A percentile compares a stretch with the other conserved stretches of the same genome.
Conservation (phyloP, 352 stramenopile species). For the Pythium vanterpoolii region DNA sequence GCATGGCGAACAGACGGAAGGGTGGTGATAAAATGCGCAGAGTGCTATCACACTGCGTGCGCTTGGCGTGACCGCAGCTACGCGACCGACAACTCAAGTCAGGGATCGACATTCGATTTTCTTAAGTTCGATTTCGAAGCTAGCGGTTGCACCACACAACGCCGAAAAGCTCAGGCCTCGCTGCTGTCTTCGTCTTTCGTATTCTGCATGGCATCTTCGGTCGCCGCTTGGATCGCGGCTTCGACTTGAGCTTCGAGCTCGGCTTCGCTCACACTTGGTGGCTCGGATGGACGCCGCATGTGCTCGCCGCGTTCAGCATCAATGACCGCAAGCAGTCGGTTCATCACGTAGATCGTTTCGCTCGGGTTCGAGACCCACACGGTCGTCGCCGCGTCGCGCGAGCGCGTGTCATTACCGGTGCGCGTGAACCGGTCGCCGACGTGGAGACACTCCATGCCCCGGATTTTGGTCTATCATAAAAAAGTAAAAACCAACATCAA, state of each 20-base stretch:
- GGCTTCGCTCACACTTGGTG: conserved; percentile 25
- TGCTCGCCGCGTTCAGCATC: conserved; percentile 39
- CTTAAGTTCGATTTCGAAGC: too few relatives aligned
- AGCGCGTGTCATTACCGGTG: conserved; percentile 93
- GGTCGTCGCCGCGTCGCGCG: conserved; percentile 88
- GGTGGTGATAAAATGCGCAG: too few relatives aligned
- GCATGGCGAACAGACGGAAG: too few relatives aligned
- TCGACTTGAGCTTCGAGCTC: conserved; percentile 52
- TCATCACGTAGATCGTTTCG: conserved; percentile 95
- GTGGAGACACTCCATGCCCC: conserved; percentile 90
- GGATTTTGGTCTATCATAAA: conserved; percentile 62
- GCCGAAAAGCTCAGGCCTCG: neutral
- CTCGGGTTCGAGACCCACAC: conserved; percentile 95
- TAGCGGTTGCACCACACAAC: too few relatives aligned
- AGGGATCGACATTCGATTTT: too few relatives aligned
- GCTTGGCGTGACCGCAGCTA: too few relatives aligned
- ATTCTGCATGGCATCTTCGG: conserved; percentile 24
- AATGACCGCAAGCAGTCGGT: conserved; percentile 83
- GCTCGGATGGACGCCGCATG: conserved; percentile 19
- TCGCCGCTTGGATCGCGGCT: conserved; percentile 64
- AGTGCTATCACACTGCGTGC: too few relatives aligned
- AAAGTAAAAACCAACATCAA: conserved; percentile 8
- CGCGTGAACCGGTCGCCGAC: conserved; percentile 92
- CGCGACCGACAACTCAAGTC: too few relatives aligned
- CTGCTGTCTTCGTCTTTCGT: neutral